Conservation (phyloP, 306 rosid species). For the Acacia confusa region DNA sequence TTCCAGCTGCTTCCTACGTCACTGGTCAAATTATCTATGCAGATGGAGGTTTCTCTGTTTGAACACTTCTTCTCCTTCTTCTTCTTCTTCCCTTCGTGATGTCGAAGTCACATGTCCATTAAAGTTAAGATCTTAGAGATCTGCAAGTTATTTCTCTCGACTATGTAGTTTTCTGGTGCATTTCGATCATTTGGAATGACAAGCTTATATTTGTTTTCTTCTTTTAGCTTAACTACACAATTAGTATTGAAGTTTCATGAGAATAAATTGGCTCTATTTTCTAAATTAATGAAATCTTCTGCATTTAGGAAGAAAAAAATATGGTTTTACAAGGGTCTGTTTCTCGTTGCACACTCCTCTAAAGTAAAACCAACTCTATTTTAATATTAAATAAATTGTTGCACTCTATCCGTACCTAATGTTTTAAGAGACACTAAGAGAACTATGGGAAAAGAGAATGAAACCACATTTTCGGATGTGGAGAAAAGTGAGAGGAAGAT, state of each 20-base stretch:
- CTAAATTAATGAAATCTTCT: no score
- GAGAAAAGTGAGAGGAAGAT: no score
- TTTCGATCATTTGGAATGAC: neutral
- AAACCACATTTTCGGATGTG: no score
- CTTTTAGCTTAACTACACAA: neutral
- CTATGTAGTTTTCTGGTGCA: neutral
- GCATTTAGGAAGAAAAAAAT: no score
- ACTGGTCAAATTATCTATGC: neutral
- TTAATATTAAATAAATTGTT: neutral
- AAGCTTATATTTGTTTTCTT: neutral
- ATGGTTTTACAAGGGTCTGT: no score
- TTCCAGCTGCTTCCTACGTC: constrained; percentile 2
- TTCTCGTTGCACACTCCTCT: no score
- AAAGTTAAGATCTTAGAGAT: neutral
- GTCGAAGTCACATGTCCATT: neutral
- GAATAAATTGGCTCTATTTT: no score
- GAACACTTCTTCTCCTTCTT: no score
- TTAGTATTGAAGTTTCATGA: no score
- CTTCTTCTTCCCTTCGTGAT: neutral
- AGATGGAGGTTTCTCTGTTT: neutral
- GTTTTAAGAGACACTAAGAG: no score
- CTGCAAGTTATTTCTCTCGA: neutral
- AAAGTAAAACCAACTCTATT: neutral
- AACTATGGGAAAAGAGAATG: no score
- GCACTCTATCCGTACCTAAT: no score